These are phyloP conservation scores for Trifolium subterraneum DNA, from an alignment of 306 rosid species.

Conservation along the genomic window DNA sequence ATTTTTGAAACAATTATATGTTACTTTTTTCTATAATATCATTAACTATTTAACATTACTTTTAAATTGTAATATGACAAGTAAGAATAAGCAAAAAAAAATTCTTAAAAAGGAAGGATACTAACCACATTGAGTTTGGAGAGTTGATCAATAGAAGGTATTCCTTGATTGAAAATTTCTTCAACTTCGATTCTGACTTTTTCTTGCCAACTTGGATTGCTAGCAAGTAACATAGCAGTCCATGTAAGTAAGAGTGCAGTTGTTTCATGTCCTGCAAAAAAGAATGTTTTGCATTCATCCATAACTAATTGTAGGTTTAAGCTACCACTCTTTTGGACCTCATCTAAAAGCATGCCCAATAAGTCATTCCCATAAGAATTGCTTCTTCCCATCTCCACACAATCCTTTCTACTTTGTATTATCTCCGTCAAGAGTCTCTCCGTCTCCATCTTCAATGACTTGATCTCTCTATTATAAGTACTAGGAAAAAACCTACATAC, in stretches of 20 bases:
- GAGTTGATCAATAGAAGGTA: slow-evolving; percentile 70
- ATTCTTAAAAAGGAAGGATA: neutral
- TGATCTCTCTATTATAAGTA: slow-evolving; percentile 81
- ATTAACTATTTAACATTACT: neutral
- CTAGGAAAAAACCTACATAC: slow-evolving; percentile 75
- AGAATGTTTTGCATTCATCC: slow-evolving; percentile 98
- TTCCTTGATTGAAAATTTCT: slow-evolving; percentile 55
- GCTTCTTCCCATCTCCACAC: slow-evolving; percentile 80
- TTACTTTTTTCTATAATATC: neutral
- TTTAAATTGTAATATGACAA: too few relatives aligned
- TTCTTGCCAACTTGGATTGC: slow-evolving; percentile 78
- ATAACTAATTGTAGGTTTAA: slow-evolving; percentile 72
- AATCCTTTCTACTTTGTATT: slow-evolving; percentile 68
- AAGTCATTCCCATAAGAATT: slow-evolving; percentile 75
- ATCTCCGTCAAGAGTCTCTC: slow-evolving; percentile 84
- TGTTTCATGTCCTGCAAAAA: slow-evolving; percentile 97
- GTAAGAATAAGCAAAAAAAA: too few relatives aligned
- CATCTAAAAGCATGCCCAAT: slow-evolving; percentile 74
- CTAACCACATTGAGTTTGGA: slow-evolving; percentile 73
- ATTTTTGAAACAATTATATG: neutral
- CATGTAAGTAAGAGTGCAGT: slow-evolving; percentile 89
- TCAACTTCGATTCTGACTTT: slow-evolving; percentile 68
- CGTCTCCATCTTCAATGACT: slow-evolving; percentile 69
- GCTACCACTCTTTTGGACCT: slow-evolving; percentile 57
- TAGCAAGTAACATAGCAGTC: slow-evolving; percentile 81